These are phyloP conservation scores for Thymus quinquecostatus DNA, from an alignment of 257 asterid genomes.

Conservation along the genomic window DNA sequence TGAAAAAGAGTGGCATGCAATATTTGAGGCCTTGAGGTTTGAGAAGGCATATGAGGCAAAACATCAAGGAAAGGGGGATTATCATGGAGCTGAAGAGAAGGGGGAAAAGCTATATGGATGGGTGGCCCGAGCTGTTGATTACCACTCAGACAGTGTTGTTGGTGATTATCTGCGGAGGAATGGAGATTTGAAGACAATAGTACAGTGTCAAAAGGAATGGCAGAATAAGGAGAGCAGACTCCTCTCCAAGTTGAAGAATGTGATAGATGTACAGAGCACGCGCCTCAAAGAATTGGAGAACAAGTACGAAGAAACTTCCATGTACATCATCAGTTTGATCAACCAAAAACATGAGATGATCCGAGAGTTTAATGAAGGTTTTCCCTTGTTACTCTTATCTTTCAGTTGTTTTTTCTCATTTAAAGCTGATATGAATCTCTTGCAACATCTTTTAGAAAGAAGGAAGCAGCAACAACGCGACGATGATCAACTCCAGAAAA, in stretches of 20 bases:
- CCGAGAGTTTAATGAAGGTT: conserved; percentile 49
- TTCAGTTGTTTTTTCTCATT: background rate
- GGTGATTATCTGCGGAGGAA: conserved; percentile 38
- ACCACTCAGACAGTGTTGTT: conserved; percentile 19
- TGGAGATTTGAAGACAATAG: conserved; percentile 43
- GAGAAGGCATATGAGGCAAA: conserved; percentile 52
- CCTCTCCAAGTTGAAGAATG: conserved; percentile 36
- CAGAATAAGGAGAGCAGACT: conserved; percentile 34
- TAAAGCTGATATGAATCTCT: conserved; percentile 11
- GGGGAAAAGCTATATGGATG: conserved; percentile 41
- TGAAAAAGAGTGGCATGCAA: conserved; percentile 41
- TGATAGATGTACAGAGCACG: conserved; percentile 36
- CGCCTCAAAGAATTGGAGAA: conserved; percentile 44
- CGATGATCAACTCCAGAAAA: conserved; percentile 31
- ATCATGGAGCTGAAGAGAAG: conserved; percentile 15
- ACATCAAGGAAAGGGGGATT: conserved; percentile 47
- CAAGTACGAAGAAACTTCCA: conserved; percentile 46
- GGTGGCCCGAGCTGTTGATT: conserved; percentile 48
- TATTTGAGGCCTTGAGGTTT: conserved; percentile 50
- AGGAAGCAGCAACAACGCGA: conserved; percentile 40
- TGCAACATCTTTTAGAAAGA: conserved; percentile 37
- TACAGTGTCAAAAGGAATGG: conserved; percentile 45
- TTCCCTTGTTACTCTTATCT: background rate
- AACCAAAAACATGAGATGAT: conserved; percentile 43
- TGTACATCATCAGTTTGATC: conserved; percentile 39